These are phyloP conservation scores for Corymbia calophylla DNA, from an alignment of 441 rosid genomes.

Conservation along the genomic window DNA sequence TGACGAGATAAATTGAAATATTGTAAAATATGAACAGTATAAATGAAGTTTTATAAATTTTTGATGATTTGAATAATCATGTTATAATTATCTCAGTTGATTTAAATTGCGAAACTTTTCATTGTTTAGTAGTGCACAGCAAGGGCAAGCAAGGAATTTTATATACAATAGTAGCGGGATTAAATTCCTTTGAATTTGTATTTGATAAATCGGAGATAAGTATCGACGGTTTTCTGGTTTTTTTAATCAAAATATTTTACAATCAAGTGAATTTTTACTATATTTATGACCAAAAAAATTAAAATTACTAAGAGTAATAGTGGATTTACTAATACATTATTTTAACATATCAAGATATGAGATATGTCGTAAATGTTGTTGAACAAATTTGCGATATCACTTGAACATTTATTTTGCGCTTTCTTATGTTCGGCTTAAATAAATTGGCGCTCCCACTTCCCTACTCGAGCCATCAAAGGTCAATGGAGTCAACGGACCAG, in stretches of 20 bases:
- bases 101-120: rapidly evolving
- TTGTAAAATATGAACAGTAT: not conserved
- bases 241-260: not conserved
- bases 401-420: not conserved
- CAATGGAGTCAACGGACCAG: not conserved
- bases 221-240: rapidly evolving
- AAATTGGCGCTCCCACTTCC: not conserved
- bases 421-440: not conserved
- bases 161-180: not conserved
- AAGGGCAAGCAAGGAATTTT: not conserved
- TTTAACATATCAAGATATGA: not conserved
- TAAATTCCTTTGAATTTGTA: rapidly evolving
- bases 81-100: not conserved
- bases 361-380: not conserved
- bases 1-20: not conserved
- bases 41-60: not conserved
- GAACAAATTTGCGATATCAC: not conserved
- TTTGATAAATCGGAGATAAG: not conserved
- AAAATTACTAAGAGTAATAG: not conserved
- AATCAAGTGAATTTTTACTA: rapidly evolving
- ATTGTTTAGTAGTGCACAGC: not conserved
- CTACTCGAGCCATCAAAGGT: not conserved
- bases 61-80: not conserved
- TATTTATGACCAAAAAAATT: not conserved
- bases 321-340: not conserved